Evolutionary conservation across 129 eudicot species (phyloP).

Genomic region (Calendula officinalis): DNA sequence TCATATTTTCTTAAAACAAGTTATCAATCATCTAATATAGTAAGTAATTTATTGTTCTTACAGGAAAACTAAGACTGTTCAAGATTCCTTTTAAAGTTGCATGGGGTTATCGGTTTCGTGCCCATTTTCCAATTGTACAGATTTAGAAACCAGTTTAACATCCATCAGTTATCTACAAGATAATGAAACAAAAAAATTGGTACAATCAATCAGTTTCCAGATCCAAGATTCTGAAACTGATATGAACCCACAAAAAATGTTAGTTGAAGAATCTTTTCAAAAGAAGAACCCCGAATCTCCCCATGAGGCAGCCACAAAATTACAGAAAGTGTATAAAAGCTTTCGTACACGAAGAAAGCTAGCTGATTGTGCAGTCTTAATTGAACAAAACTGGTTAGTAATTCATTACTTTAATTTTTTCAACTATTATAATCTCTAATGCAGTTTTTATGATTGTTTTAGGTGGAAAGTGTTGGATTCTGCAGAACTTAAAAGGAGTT

Average conservation of each 20-base stretch:
- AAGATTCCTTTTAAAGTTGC: constrained; percentile 33
- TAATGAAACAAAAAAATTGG: constrained; percentile 40
- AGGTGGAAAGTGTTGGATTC: constrained; percentile 91
- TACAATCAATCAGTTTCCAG: constrained; percentile 48
- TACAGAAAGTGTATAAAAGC: constrained; percentile 98
- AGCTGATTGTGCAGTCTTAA: constrained; percentile 92
- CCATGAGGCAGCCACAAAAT: constrained; percentile 75
- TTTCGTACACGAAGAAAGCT: constrained; percentile 92
- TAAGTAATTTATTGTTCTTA: constrained; percentile 14
- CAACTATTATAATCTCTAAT: constrained; percentile 4
- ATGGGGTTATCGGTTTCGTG: constrained; percentile 84
- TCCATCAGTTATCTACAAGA: constrained; percentile 24
- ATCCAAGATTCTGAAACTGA: constrained; percentile 36
- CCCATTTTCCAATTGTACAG: constrained; percentile 47
- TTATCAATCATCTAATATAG: constrained; percentile 11
- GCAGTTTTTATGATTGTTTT: constrained; percentile 2
- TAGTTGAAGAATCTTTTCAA: constrained; percentile 40
- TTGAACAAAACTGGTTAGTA: constrained; percentile 84
- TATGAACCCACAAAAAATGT: constrained; percentile 31
- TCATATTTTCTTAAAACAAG: no score
- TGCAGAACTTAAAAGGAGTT: constrained; percentile 79
- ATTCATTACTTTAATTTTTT: constrained; percentile 5
- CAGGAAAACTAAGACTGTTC: constrained; percentile 37
- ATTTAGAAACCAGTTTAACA: constrained; percentile 48
- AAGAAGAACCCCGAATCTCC: constrained; percentile 19